These are phyloP conservation scores for Neurospora sp. DNA, from an alignment of 495 filamentous ascomycete genomes.

Conservation along the genomic window DNA sequence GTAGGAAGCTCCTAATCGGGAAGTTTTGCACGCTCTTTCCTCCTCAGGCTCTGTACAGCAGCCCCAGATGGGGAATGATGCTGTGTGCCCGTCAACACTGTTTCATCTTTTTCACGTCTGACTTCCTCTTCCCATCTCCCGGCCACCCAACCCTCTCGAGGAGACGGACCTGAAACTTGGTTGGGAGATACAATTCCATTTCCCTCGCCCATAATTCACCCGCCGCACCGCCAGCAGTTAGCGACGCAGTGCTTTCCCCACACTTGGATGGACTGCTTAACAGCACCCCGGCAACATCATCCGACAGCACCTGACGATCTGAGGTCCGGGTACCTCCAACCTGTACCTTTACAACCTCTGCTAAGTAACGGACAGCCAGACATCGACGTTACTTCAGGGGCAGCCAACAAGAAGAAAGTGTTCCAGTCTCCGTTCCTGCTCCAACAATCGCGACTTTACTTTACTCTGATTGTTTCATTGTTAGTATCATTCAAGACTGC, in stretches of 20 bases:
- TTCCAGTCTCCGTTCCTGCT: not conserved
- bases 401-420: not conserved
- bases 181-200: not conserved
- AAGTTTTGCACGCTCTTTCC: not conserved
- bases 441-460: not conserved
- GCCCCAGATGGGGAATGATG: not conserved
- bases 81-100: not conserved
- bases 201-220: not conserved
- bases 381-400: not conserved
- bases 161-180: not conserved
- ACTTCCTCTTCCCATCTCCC: not conserved
- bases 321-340: not conserved
- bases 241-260: not conserved
- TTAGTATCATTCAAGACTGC: not conserved
- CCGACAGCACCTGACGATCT: not conserved
- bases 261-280: not conserved
- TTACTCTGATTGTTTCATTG: not conserved
- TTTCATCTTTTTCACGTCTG: not conserved
- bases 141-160: not conserved
- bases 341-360: not conserved
- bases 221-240: not conserved
- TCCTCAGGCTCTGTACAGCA: not conserved
- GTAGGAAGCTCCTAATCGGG: not conserved
- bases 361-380: not conserved
- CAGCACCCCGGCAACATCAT: not conserved